Evolutionary conservation across 2,329 filamentous ascomycete genomes (phyloP).

Genomic region (Phoma sp.): DNA sequence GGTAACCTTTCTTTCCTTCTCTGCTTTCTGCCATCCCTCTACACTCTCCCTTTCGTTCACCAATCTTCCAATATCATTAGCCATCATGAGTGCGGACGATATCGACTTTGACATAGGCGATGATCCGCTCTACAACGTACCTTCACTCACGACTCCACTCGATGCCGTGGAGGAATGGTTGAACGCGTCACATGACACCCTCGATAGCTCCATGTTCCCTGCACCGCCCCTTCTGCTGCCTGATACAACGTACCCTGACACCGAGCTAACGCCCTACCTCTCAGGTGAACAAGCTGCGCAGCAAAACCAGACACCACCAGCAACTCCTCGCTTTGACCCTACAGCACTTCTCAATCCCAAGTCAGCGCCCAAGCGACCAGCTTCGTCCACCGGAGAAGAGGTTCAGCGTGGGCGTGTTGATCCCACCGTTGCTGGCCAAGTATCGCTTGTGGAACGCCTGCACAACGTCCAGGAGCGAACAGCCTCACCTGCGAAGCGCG

Average conservation of each 20-base stretch:
- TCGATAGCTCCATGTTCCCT: background rate
- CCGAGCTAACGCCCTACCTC: constrained; percentile 26
- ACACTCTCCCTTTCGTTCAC: background rate
- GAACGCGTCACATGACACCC: constrained; percentile 3
- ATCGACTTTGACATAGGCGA: constrained; percentile 13
- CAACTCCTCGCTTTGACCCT: constrained; percentile 32
- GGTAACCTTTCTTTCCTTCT: constrained; percentile 25
- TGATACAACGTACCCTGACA: background rate
- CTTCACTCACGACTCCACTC: constrained; percentile 2
- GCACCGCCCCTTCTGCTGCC: background rate
- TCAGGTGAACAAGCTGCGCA: constrained; percentile 29
- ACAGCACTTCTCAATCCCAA: constrained; percentile 43
- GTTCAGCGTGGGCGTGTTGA: constrained; percentile 33
- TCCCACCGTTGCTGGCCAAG: constrained; percentile 52
- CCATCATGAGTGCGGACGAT: constrained; percentile 1
- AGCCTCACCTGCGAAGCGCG: constrained; percentile 55
- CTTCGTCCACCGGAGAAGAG: constrained; percentile 26
- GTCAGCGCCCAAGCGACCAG: constrained; percentile 40
- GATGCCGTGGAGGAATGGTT: constrained; percentile 8
- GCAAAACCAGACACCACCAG: constrained; percentile 8
- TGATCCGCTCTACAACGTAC: background rate
- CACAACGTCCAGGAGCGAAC: constrained; percentile 76
- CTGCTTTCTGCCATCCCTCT: background rate
- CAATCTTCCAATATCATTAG: background rate
- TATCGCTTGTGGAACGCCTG: constrained; percentile 73